A percentile compares a stretch with the other conserved stretches of the same genome.
Evolutionary conservation across 495 filamentous ascomycete species (phyloP).

Genomic region (Hyaloscypha hepaticicola): DNA sequence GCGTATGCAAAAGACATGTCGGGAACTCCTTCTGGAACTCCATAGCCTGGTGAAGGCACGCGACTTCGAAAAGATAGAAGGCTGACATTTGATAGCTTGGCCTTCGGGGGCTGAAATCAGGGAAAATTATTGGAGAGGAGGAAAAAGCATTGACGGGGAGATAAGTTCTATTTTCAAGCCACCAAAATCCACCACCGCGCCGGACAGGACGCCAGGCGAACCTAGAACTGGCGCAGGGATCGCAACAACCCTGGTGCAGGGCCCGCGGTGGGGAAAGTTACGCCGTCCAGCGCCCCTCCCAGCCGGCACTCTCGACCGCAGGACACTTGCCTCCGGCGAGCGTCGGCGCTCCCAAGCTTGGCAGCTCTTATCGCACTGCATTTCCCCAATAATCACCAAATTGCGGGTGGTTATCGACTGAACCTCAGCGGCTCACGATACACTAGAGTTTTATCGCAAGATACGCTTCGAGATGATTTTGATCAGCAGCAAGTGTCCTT

Average conservation of each 20-base stretch:
- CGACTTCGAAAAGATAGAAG: constrained; percentile 8
- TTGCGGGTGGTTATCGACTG: constrained; percentile 5
- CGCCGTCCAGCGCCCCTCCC: background rate
- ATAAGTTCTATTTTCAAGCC: constrained; percentile 6
- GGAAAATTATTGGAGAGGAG: background rate
- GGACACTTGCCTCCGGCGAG: constrained; percentile 18
- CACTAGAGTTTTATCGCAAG: constrained; percentile 23
- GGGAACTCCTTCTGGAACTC: background rate
- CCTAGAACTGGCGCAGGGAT: background rate
- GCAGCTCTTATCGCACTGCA: constrained; percentile 22
- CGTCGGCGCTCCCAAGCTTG: constrained; percentile 13
- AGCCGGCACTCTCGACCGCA: background rate
- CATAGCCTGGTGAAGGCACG: constrained; percentile 10
- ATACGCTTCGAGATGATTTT: constrained; percentile 16
- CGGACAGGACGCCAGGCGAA: too few species aligned
- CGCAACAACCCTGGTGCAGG: background rate
- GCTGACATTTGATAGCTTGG: background rate
- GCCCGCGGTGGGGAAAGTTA: background rate
- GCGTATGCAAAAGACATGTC: background rate
- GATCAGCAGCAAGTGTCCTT: background rate
- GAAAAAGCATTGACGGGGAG: background rate
- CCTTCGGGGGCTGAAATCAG: background rate
- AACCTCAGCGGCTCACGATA: constrained; percentile 15
- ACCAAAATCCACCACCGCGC: background rate
- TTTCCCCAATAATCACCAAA: constrained; percentile 11